Percentiles rank a stretch among this genome's conserved stretches.
Conservation (phyloP, 1,284 basidiomycete genomes). For the Trametes polyzona region DNA sequence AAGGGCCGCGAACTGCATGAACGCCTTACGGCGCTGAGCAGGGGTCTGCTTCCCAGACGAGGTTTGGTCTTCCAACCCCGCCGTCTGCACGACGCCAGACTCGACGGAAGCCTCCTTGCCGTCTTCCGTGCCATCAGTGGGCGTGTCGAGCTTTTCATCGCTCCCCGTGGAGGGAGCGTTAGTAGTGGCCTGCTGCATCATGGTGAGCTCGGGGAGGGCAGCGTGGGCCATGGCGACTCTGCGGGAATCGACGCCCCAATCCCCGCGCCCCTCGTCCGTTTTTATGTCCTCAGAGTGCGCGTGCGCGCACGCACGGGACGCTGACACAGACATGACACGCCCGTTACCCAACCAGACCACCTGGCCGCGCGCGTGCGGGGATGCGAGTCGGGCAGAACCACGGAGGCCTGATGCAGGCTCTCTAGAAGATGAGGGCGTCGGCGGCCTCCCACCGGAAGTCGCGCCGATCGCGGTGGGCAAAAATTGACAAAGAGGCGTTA, state of each 20-base stretch:
- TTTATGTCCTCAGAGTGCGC: neutral
- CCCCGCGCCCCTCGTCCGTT: neutral
- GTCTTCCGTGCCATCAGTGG: neutral
- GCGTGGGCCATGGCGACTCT: neutral
- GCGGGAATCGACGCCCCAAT: neutral
- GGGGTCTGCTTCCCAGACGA: conserved; percentile 11
- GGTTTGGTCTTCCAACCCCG: neutral
- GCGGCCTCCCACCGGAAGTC: neutral
- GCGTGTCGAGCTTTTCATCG: conserved; percentile 10
- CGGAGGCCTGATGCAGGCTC: neutral
- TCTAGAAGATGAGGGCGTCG: neutral
- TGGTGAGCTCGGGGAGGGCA: neutral
- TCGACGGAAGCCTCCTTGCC: neutral
- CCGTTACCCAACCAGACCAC: neutral
- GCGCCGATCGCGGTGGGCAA: neutral
- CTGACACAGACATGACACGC: neutral
- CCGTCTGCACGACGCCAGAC: neutral
- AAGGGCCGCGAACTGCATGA: conserved; percentile 42
- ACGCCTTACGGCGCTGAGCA: conserved; percentile 22
- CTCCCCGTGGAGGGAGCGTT: neutral
- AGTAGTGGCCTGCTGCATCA: neutral
- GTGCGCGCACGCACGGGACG: neutral
- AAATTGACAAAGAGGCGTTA: neutral
- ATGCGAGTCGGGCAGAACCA: no score
- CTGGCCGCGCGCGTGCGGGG: neutral